These are phyloP conservation scores for Trichoderma simmonsii DNA, from an alignment of 2,329 filamentous ascomycete genomes.

Conservation along the genomic window DNA sequence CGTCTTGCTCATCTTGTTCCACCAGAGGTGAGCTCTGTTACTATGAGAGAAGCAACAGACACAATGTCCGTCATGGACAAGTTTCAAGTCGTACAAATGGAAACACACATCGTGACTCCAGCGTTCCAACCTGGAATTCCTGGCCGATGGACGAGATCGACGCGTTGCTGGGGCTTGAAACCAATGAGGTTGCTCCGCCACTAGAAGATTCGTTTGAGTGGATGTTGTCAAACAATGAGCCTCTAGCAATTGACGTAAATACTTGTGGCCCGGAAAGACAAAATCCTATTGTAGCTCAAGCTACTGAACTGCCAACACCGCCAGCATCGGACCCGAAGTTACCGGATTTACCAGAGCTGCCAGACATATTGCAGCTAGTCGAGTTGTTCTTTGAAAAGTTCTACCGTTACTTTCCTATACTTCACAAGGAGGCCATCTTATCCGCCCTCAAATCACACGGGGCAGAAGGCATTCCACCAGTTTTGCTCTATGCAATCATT, in stretches of 20 bases:
- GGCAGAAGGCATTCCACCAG: neutral
- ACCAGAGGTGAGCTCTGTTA: conserved; percentile 26
- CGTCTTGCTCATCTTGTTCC: conserved; percentile 22
- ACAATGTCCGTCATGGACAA: neutral
- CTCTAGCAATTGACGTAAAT: neutral
- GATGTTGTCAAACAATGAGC: neutral
- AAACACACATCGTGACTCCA: neutral
- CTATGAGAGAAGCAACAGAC: conserved; percentile 15
- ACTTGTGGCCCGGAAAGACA: neutral
- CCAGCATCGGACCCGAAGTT: conserved; percentile 18
- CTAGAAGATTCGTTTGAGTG: neutral
- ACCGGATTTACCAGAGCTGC: conserved; percentile 16
- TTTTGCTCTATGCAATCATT: conserved; percentile 23
- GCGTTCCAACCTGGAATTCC: neutral
- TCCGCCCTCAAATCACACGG: conserved; percentile 1
- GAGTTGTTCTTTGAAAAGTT: conserved; percentile 26
- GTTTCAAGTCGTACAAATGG: neutral
- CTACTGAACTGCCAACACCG: neutral
- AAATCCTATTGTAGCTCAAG: neutral
- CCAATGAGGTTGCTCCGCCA: neutral
- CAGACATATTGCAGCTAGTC: conserved; percentile 21
- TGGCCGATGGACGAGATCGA: conserved; percentile 9
- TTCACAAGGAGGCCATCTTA: conserved; percentile 20
- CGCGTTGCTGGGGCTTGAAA: neutral
- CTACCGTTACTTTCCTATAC: conserved; percentile 24